A percentile compares a stretch with the other conserved stretches of the same genome.
Evolutionary conservation across 768 basidiomycete genomes (phyloP).

Genomic region (Cyathus striatus): DNA sequence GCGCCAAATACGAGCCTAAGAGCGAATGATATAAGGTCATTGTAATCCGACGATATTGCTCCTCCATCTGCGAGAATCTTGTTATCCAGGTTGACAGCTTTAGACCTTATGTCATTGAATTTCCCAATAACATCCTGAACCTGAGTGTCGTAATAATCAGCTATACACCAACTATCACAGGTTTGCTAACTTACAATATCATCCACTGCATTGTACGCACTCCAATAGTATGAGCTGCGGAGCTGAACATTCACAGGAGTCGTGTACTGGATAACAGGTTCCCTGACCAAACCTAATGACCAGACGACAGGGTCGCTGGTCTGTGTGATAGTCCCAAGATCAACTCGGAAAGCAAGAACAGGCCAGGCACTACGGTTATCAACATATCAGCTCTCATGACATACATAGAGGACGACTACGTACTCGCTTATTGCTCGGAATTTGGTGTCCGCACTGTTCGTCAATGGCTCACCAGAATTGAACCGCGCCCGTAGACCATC

Average conservation of each 20-base stretch:
- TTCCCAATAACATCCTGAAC: slow-evolving; percentile 29
- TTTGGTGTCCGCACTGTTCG: slow-evolving; percentile 31
- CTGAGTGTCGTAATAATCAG: background rate
- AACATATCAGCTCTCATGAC: background rate
- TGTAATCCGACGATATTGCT: slow-evolving; percentile 32
- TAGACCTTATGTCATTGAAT: slow-evolving; percentile 26
- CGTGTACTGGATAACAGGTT: slow-evolving; percentile 25
- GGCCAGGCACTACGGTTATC: slow-evolving; percentile 28
- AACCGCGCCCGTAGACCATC: too few species aligned
- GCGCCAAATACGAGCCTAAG: slow-evolving; percentile 39
- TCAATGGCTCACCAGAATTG: slow-evolving; percentile 30
- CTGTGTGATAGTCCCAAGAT: slow-evolving; percentile 34
- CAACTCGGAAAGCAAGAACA: slow-evolving; percentile 43
- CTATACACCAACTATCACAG: background rate
- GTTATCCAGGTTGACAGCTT: slow-evolving; percentile 35
- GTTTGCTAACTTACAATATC: slow-evolving; percentile 24
- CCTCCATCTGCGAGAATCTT: slow-evolving; percentile 29
- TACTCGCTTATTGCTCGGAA: slow-evolving; percentile 33
- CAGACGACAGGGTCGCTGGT: slow-evolving; percentile 29
- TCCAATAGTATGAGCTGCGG: slow-evolving; percentile 34
- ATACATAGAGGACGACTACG: background rate
- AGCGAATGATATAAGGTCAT: slow-evolving; percentile 34
- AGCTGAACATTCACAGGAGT: slow-evolving; percentile 14
- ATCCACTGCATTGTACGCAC: slow-evolving; percentile 18
- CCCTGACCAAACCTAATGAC: slow-evolving; percentile 30